Conservation (phyloP, 331 rosid species). For the Rhamnella rubrinervis region DNA sequence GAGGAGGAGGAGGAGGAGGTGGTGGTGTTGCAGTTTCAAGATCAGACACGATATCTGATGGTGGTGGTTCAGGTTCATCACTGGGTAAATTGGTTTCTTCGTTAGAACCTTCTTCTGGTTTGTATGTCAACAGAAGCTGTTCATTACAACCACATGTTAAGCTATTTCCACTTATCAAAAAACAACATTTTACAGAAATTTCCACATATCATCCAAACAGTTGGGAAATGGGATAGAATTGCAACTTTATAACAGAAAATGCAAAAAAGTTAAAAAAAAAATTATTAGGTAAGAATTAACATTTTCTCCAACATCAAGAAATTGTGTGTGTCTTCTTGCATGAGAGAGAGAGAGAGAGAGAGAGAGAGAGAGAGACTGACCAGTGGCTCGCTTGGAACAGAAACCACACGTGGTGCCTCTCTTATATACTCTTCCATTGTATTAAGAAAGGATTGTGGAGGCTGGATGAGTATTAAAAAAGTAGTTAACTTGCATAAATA, state of each 20-base stretch:
- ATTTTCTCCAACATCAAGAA: not conserved
- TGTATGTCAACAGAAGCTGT: constrained; percentile 96
- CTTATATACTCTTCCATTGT: constrained; percentile 98
- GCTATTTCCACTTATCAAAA: not conserved
- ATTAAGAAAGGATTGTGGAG: constrained; percentile 92
- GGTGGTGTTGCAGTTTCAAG: constrained; percentile 47
- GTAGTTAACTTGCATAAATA: constrained; percentile 13
- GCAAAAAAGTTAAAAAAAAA: not conserved
- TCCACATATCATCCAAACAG: not conserved
- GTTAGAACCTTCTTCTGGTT: constrained; percentile 73
- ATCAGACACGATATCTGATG: constrained; percentile 46
- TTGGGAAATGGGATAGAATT: not conserved
- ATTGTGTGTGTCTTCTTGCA: not conserved
- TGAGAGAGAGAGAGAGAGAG: not conserved
- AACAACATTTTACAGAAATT: not conserved
- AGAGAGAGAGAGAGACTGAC: constrained; percentile 45
- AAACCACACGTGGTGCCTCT: constrained; percentile 90
- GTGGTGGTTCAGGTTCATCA: constrained; percentile 67
- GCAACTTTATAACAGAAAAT: not conserved
- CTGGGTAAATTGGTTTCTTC: constrained; percentile 55
- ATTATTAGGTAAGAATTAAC: not conserved
- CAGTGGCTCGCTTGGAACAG: constrained; percentile 81
- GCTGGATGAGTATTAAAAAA: constrained; percentile 51
- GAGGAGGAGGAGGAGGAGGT: constrained; percentile 42
- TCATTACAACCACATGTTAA: constrained; percentile 33